Evolutionary conservation across 1,139 yeast species (phyloP).

Genomic region (Wickerhamomyces sp.): DNA sequence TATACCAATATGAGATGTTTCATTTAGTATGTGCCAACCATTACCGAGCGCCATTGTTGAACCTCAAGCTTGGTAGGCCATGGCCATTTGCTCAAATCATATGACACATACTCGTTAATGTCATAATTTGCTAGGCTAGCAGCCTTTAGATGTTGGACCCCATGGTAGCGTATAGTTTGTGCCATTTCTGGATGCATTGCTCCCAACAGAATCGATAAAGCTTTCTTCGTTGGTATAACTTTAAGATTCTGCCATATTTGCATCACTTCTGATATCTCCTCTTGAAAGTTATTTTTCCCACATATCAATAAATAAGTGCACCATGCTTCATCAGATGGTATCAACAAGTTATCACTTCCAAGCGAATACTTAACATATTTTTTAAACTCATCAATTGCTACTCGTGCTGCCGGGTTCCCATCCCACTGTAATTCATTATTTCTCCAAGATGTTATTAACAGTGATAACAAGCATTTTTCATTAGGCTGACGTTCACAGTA

Average conservation of each 20-base stretch:
- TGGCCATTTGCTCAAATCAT: conserved; percentile 11
- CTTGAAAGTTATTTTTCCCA: conserved; percentile 41
- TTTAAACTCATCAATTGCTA: conserved; percentile 57
- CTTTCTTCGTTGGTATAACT: conserved; percentile 39
- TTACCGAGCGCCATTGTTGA: conserved; percentile 11
- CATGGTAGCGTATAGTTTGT: conserved; percentile 37
- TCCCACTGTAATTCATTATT: conserved; percentile 38
- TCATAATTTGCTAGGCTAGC: conserved; percentile 17
- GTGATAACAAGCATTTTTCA: conserved; percentile 38
- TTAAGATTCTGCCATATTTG: conserved; percentile 56
- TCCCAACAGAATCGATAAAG: conserved; percentile 34
- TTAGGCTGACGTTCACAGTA: conserved; percentile 28
- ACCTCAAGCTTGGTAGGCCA: conserved; percentile 21
- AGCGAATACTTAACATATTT: conserved; percentile 28
- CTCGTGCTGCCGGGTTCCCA: conserved; percentile 50
- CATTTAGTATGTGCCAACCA: background rate
- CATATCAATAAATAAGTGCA: conserved; percentile 47
- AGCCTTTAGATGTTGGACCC: conserved; percentile 22
- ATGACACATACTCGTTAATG: conserved; percentile 17
- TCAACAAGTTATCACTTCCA: conserved; percentile 30
- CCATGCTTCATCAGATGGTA: conserved; percentile 49
- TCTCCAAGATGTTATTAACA: conserved; percentile 36
- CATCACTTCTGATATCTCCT: conserved; percentile 48
- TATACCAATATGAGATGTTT: background rate
- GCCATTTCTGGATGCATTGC: conserved; percentile 38